Base-by-base conservation (phyloP, 1,284 basidiomycete species). In the Ustilago loliicola region DNA sequence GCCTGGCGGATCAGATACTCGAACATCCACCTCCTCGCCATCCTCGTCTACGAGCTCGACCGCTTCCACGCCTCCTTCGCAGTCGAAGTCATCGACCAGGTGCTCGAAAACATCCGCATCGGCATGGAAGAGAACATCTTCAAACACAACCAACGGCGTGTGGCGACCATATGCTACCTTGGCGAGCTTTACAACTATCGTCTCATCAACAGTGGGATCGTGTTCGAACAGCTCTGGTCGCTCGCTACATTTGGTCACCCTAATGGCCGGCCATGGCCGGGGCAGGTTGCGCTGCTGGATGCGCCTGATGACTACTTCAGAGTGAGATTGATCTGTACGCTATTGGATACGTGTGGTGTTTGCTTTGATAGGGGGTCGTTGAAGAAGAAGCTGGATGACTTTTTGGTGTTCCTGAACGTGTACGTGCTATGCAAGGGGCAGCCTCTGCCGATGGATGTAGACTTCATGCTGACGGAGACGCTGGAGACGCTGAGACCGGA, bases 121-220 rank as follows among this genome's bases (percentile, higher is more conserved):
- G 96, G 96, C 0, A 88, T 99, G 83, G 96, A 99, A 85, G 88
- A 60, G 83, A 99, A 99, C 86, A 89, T 94, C 40, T 99, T 98
- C 89, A 96, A 92, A 87, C 92, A 92, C 77, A 98, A 98, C 85
- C 97, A 99, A 88, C 91, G 94, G 74, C 90, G 97, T 61, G 90
- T 99, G 50, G 93, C 97, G 0, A 92, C 93, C 0, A 90, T 95
- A 80, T 96, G 95, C 86, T 98, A 96, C 86, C 90, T 99, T 2
- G 97, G 96, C 54, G 97, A 99, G 88, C 88, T 99, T 54, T 99
- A 98, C 87, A 98, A 97, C 87, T 98, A 97, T 86, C 91, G 96
- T n/a, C 89, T 98, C 27, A 88, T 99, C 81, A 93, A 93, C 80
- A 95, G 94, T 8, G 89, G 91, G 3, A 91, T 98, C 83, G 90